Base-by-base conservation (phyloP, 805 yeast species). In the Teunomyces cretensis region DNA sequence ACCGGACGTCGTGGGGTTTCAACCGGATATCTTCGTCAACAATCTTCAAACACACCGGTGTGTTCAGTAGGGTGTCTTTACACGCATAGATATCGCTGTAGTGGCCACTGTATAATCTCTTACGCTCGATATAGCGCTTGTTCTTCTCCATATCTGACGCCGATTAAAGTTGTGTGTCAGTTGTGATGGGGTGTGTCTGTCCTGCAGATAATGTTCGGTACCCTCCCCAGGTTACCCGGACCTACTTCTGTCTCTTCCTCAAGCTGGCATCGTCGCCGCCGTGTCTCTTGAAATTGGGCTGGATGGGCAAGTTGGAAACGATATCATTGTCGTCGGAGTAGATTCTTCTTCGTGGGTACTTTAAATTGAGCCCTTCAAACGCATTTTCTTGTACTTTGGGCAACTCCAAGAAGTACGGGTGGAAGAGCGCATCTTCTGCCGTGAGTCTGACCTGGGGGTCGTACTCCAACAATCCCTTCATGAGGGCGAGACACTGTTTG, bases 241-340 rank as follows among this genome's bases (percentile, higher is more conserved):
- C 14, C 31, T 47, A 61, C 46, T 56, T 55, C 35, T 58, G 62
- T 45, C 64, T 58, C 56, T 64, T 65, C 47, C 68, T 58, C 39
- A 22, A 16, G 13, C 16, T 49, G 50, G 38, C 46, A 43, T 39
- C 42, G 15, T 22, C 43, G 9, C 41, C 49, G 13, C 56, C 65
- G 31, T 65, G 67, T 33, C 70, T 52, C 49, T 64, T 62, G 50
- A 57, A 49, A 16, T 47, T 47, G 42, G 57, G 56, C 45, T 60
- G 61, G 27, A 46, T 48, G 27, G 56, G 45, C 30, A 46, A 54
- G 46, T 60, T 65, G 41, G 64, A 72, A 50, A 63, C 59, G 41
- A 89, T 88, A 64, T 90, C 96, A 53, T 82, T 83, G 61, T 90
- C 96, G 56, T 88, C 95, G 15, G 88, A 84, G 54, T 88, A 88